Evolutionary conservation across 768 basidiomycete genomes (phyloP).

Genomic region (Hysterangium stoloniferum): DNA sequence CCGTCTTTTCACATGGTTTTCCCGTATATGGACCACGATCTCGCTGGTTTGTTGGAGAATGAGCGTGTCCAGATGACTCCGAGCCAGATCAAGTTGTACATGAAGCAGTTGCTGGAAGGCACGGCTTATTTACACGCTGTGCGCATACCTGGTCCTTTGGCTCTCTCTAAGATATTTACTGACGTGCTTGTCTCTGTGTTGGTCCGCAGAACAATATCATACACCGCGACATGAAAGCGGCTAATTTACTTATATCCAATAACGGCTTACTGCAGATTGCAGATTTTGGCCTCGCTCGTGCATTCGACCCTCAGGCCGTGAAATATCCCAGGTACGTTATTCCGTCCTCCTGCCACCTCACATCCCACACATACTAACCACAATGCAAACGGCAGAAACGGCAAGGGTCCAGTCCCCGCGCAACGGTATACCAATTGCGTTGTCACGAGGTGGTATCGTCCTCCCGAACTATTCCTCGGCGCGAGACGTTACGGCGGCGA

Average conservation of each 20-base stretch:
- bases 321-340: too few relatives aligned
- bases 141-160: conserved; percentile 23
- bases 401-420: conserved; percentile 35
- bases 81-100: conserved; percentile 90
- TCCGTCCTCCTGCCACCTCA: neutral
- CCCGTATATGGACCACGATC: conserved; percentile 99
- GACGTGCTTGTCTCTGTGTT: conserved; percentile 12
- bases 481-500: conserved; percentile 86
- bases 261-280: conserved; percentile 79
- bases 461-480: conserved; percentile 87
- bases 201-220: conserved; percentile 78
- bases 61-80: conserved; percentile 75
- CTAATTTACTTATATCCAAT: conserved; percentile 91
- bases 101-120: conserved; percentile 93
- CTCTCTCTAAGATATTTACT: conserved; percentile 3
- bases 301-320: conserved; percentile 45
- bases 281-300: conserved; percentile 92
- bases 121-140: conserved; percentile 95
- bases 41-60: conserved; percentile 91
- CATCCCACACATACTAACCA: neutral
- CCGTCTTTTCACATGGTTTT: conserved; percentile 97
- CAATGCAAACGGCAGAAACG: conserved; percentile 9
- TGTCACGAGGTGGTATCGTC: conserved; percentile 91
- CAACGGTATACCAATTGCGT: conserved; percentile 92
- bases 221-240: conserved; percentile 98